A percentile compares a stretch with the other conserved stretches of the same genome.
Conservation (phyloP, 495 filamentous ascomycete genomes). For the Aspergillus panamensis region DNA sequence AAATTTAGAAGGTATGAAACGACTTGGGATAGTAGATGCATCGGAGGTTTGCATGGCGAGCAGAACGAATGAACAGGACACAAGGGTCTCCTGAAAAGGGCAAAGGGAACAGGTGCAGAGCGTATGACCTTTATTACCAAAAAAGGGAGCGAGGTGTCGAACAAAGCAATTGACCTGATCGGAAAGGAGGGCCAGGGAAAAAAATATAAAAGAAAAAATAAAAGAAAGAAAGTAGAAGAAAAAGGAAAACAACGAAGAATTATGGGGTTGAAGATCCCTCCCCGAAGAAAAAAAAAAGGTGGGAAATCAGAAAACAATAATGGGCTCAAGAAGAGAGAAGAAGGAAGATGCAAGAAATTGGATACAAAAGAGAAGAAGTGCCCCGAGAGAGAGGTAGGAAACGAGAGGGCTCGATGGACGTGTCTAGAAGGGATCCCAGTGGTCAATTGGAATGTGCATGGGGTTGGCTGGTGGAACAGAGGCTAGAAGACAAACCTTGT, state of each 20-base stretch:
- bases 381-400: constrained; percentile 13
- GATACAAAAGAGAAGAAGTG: constrained; percentile 23
- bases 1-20: constrained; percentile 60
- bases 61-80: constrained; percentile 52
- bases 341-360: constrained; percentile 35
- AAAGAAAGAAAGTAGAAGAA: constrained; percentile 36
- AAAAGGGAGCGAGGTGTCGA: constrained; percentile 6
- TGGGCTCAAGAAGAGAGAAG: constrained; percentile 23
- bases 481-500: constrained; percentile 26
- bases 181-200: constrained; percentile 29
- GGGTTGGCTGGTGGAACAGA: constrained; percentile 24
- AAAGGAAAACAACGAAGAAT: constrained; percentile 29
- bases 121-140: constrained; percentile 17
- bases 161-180: constrained; percentile 20
- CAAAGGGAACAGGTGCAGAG: constrained; percentile 50
- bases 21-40: constrained; percentile 54
- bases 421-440: constrained; percentile 26
- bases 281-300: constrained; percentile 42
- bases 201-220: constrained; percentile 21
- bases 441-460: constrained; percentile 39
- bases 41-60: constrained; percentile 85
- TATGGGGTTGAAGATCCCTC: constrained; percentile 30
- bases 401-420: constrained; percentile 23
- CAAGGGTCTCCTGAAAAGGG: constrained; percentile 64
- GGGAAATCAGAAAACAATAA: constrained; percentile 13